Evolutionary conservation across 352 stramenopile species (phyloP), one percentile per base, ranked within the genome.

Genomic region (Thalassiosira oceanica): DNA sequence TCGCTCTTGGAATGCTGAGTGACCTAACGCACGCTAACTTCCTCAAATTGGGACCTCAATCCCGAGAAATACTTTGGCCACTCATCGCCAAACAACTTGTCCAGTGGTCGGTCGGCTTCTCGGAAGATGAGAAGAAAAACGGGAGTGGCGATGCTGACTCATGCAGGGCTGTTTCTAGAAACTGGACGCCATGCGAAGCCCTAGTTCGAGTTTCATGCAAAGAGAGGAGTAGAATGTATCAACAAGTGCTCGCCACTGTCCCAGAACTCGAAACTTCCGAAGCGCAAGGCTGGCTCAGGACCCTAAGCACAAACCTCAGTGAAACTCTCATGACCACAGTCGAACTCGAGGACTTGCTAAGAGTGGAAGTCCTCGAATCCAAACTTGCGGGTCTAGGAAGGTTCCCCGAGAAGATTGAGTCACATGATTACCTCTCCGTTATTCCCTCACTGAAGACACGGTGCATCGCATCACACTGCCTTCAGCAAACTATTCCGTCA

Each of bases 121-220:
- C 26, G 13, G 42, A 42, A 26, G 42, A 56, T 54, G 46, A 71
- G 39, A 61, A 67, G 21, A 43, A 50, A 18, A 54, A 74, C 20
- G 20, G 56, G 24, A 52, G 67, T 11, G 55, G 37, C 20, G 41
- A 58, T 27, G 42, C 35, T 42, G 42, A 61, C 26, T 44, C 61
- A 24, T 49, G 51, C 24, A 43, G 58, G 13, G 57, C 43, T 58
- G 51, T 52, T 49, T 53, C 24, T 46, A 18, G 74, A 56, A 35
- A 74, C 50, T 91, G 85, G 85, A 52, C 72, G 60, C 83, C 85
- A 11, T 90, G 80, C 46, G 85, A 92, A 80, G 82, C 85, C 44
- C 53, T 92, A 33, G 76, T 90, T 3, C 61, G 83, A 36, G 80
- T 89, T 41, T 55, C 66, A 21, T 87, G 78, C 53, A 63, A 64